Base-by-base conservation (phyloP, 345 rosid genomes). In the Citrus unshiu region DNA sequence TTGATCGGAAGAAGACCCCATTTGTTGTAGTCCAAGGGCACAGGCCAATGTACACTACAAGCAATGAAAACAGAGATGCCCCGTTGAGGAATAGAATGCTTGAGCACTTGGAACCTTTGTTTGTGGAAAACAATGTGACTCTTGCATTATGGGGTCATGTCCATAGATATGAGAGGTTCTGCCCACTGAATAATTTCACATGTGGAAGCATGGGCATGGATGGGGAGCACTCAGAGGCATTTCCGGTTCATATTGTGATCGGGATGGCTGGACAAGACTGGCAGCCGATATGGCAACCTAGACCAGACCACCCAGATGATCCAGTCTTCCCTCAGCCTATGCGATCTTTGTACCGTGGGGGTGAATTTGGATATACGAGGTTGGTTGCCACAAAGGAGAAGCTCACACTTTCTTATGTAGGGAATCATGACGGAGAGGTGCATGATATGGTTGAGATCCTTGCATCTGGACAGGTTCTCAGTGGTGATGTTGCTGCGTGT, bases 241-340 rank as follows among this genome's bases (percentile, higher is more conserved):
- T 75, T 72, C 98, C 97, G 1, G 88, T 95, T 77, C 99, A 95
- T 84, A 80, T 93, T 32, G 98, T 95, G 83, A 95, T 95, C 65
- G 98, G 99, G 73, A 93, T 95, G 99, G 98, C 87, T 21, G 99
- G 99, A 70, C 93, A 93, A 81, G 99, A 95, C 66, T 89, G 96
- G 81, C 99, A 95, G 79, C 86, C 97, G 27, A 87, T 71, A 18
- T 93, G 98, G 99, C 88, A 91, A 83, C 98, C 99, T 61, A 87
- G 97, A 81, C 81, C 86, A 16, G 81, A 88, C 69, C 98, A 93
- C 65, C 93, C 84, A 29, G 70, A 84, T 4, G 85, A 82, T 54
- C 99, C 96, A 2, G 67, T 95, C 70, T 95, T 81, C 80, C 98
- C 98, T 9, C 99, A 91, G 65, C 98, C 99, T 14, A 75, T 78